phyloP scores from a whole-genome alignment of 495 filamentous ascomycete species.

The Astrocystis sublimbata region DNA sequence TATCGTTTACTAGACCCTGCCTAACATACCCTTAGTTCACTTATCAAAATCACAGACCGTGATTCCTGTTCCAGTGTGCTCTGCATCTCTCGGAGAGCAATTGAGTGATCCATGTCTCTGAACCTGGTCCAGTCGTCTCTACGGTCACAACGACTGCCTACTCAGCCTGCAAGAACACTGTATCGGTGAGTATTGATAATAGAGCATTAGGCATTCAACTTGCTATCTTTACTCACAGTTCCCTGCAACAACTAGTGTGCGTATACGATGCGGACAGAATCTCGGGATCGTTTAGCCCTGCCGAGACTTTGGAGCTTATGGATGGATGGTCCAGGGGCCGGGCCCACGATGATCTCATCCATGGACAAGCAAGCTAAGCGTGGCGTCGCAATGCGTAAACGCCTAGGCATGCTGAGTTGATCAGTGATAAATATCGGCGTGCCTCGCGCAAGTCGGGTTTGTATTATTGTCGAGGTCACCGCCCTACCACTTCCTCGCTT shows the following conservation, averaged over 20 bases:
- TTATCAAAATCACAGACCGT: no score
- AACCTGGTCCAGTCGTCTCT: not conserved
- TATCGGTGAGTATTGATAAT: not conserved
- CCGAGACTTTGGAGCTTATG: not conserved
- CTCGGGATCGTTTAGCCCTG: slow-evolving; percentile 8
- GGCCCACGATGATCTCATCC: not conserved
- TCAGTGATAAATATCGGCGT: not conserved
- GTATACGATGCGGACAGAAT: not conserved
- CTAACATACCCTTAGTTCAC: no score
- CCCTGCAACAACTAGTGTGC: no score
- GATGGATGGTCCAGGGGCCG: not conserved
- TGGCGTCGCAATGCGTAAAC: not conserved
- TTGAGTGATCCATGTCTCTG: not conserved
- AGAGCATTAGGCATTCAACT: no score
- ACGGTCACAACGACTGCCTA: not conserved
- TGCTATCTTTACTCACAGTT: no score
- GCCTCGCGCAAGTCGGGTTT: not conserved
- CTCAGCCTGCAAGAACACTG: slow-evolving; percentile 2
- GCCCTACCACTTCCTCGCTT: not conserved
- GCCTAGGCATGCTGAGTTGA: not conserved
- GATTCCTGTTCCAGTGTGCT: not conserved
- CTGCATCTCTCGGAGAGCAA: no score
- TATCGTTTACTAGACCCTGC: slow-evolving; percentile 4
- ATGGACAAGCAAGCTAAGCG: not conserved
- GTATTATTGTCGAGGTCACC: not conserved